Evolutionary conservation across 1,284 basidiomycete genomes (phyloP).

Genomic region (Cutaneotrichosporon cyanovorans): DNA sequence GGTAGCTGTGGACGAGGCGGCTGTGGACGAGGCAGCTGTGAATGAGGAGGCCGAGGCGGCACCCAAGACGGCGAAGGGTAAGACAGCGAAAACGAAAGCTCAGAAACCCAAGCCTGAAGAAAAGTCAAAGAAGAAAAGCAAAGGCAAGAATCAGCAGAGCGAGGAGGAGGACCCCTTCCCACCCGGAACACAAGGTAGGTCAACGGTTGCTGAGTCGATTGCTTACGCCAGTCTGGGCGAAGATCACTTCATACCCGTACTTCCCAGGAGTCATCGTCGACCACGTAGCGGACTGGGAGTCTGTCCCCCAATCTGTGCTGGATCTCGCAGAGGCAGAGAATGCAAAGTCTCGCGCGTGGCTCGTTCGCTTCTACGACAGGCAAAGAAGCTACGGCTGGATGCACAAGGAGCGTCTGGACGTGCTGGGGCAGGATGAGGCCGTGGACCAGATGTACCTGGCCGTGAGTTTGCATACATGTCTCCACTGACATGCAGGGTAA

Average conservation of each 20-base stretch:
- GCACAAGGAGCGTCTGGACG: conserved; percentile 49
- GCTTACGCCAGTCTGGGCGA: conserved; percentile 40
- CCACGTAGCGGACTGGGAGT: conserved; percentile 45
- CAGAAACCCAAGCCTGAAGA: not conserved
- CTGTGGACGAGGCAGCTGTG: not conserved
- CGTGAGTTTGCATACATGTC: not conserved
- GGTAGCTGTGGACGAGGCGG: not conserved
- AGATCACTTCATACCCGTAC: conserved; percentile 39
- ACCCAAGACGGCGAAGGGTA: not conserved
- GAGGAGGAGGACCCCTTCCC: conserved; percentile 19
- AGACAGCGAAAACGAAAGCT: not conserved
- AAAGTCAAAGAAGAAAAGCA: not conserved
- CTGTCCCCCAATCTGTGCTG: conserved; percentile 52
- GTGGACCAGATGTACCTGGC: conserved; percentile 33
- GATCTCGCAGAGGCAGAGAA: conserved; percentile 40
- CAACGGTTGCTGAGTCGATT: not conserved
- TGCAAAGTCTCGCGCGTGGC: conserved; percentile 28
- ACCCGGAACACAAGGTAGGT: conserved; percentile 37
- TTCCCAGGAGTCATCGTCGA: conserved; percentile 47
- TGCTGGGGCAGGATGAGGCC: conserved; percentile 54
- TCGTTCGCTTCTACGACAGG: conserved; percentile 64
- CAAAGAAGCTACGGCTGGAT: conserved; percentile 57
- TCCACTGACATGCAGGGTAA: conserved; percentile 22
- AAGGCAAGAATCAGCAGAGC: not conserved
- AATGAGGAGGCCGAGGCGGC: not conserved